phyloP scores from a whole-genome alignment of 495 filamentous ascomycete genomes.

The Xylaria scruposa region DNA sequence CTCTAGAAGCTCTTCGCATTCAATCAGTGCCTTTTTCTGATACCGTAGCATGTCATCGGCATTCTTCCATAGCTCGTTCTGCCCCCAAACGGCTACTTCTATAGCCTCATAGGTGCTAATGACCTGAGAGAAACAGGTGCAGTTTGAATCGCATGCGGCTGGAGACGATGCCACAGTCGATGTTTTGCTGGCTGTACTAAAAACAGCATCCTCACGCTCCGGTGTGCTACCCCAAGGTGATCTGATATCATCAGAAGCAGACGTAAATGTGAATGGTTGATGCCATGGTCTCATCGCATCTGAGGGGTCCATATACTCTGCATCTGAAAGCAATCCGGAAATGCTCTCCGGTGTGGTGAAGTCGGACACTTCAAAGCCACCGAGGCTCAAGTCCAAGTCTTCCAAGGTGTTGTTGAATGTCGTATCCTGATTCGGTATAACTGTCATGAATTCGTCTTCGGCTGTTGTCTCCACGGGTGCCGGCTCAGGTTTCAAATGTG shows the following conservation, averaged over 20 bases:
- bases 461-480: neutral
- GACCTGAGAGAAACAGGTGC: constrained; percentile 27
- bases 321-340: constrained; percentile 13
- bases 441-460: constrained; percentile 18
- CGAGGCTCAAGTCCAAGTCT: constrained; percentile 23
- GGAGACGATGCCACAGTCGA: constrained; percentile 17
- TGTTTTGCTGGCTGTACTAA: constrained; percentile 11
- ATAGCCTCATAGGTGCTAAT: constrained; percentile 28
- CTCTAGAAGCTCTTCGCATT: constrained; percentile 27
- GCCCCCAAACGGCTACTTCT: constrained; percentile 25
- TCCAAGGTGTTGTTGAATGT: constrained; percentile 15
- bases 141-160: constrained; percentile 15
- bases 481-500: constrained; percentile 2
- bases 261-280: constrained; percentile 18
- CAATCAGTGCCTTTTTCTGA: constrained; percentile 26
- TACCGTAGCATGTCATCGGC: constrained; percentile 21
- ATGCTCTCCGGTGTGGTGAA: constrained; percentile 19
- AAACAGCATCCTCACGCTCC: constrained; percentile 21
- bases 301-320: constrained; percentile 27
- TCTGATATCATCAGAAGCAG: constrained; percentile 17
- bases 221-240: constrained; percentile 24
- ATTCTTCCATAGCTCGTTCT: constrained; percentile 23
- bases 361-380: constrained; percentile 17
- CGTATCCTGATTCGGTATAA: constrained; percentile 15
- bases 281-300: constrained; percentile 26